These are phyloP conservation scores for Elsinoe batatas DNA, from an alignment of 2,329 filamentous ascomycete genomes.

Conservation along the genomic window DNA sequence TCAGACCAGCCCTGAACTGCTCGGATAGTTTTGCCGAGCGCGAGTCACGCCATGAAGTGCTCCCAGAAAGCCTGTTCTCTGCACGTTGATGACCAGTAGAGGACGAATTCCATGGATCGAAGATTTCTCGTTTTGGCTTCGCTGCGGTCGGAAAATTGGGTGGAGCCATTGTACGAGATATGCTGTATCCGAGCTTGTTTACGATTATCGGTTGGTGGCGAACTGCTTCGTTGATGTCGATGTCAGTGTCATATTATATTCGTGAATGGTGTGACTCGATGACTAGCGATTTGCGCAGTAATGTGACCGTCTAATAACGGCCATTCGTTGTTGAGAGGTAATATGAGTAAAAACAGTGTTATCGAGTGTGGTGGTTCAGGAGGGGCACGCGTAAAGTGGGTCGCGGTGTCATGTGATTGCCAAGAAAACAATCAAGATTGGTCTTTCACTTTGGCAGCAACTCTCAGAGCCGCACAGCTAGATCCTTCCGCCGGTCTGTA, in stretches of 20 bases:
- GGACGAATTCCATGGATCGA: slow-evolving; percentile 92
- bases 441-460: background rate
- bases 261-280: background rate
- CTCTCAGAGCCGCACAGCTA: background rate
- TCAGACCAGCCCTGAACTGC: slow-evolving; percentile 54
- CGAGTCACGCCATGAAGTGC: slow-evolving; percentile 61
- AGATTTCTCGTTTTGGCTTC: slow-evolving; percentile 90
- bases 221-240: background rate
- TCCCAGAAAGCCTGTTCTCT: slow-evolving; percentile 53
- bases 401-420: background rate
- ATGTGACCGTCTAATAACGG: background rate
- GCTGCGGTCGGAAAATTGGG: slow-evolving; percentile 63
- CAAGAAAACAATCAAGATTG: background rate
- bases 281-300: background rate
- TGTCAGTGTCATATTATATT: no score
- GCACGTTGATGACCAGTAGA: slow-evolving; percentile 75
- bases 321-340: background rate
- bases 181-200: background rate
- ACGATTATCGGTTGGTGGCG: background rate
- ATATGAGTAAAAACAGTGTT: background rate
- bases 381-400: slow-evolving; percentile 1
- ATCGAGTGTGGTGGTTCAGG: background rate
- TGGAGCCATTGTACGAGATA: background rate
- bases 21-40: slow-evolving; percentile 57
- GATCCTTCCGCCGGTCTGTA: background rate